A percentile compares a stretch with the other conserved stretches of the same genome.
Conservation (phyloP, 768 basidiomycete genomes). For the Psilocybe sp. region DNA sequence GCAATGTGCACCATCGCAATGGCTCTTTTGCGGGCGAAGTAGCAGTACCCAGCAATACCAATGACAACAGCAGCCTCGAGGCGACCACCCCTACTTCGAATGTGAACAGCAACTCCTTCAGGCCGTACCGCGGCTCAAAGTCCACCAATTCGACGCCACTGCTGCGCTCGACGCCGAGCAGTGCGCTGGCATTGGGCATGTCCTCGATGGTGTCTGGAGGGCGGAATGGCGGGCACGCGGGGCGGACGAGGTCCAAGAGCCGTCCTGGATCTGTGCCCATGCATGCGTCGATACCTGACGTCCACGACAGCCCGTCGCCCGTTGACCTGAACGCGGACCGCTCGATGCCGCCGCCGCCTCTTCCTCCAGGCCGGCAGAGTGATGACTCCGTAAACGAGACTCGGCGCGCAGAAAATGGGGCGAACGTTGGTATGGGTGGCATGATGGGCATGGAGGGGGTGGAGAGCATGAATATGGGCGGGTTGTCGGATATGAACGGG, state of each 20-base stretch:
- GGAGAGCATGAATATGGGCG: conserved; percentile 5
- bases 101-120: conserved; percentile 12
- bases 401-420: conserved; percentile 7
- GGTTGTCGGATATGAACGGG: not conserved
- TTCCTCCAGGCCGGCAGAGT: conserved; percentile 20
- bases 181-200: not conserved
- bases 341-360: conserved; percentile 84
- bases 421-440: conserved; percentile 11
- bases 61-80: too few relatives aligned
- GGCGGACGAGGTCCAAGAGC: conserved; percentile 23
- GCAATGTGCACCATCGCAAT: too few relatives aligned
- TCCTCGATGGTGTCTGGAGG: conserved; percentile 8
- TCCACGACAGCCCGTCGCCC: conserved; percentile 74
- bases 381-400: not conserved
- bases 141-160: conserved; percentile 63
- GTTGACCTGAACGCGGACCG: conserved; percentile 56
- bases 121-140: conserved; percentile 34
- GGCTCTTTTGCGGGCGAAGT: too few relatives aligned
- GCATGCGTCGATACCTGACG: not conserved
- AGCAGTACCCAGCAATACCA: too few relatives aligned
- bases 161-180: conserved; percentile 24
- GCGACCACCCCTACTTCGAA: not conserved
- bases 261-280: too few relatives aligned
- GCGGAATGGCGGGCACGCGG: conserved; percentile 27
- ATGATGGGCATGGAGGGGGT: conserved; percentile 9